phyloP scores from a whole-genome alignment of 1,284 basidiomycete species.

The Crucibulum parvulum region DNA sequence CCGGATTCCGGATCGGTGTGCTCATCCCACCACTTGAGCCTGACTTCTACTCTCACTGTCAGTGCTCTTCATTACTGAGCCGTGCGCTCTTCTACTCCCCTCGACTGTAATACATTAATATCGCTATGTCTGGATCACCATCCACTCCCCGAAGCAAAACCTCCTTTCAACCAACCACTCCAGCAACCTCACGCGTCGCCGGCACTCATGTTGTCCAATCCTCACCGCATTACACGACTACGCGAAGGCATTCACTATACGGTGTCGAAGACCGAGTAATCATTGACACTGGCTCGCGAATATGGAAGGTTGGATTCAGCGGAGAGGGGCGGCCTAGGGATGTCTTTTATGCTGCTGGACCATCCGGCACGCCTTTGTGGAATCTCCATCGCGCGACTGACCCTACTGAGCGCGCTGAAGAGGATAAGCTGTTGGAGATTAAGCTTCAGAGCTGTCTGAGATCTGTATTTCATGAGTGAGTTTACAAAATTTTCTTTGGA shows the following conservation, averaged over 20 bases:
- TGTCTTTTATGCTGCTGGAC: slow-evolving; percentile 64
- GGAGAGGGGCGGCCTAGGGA: slow-evolving; percentile 86
- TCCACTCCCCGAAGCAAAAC: slow-evolving; percentile 53
- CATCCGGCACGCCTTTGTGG: slow-evolving; percentile 61
- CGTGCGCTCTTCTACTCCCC: no score
- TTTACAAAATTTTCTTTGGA: slow-evolving; percentile 16
- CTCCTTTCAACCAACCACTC: slow-evolving; percentile 51
- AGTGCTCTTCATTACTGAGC: no score
- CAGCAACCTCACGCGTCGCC: slow-evolving; percentile 56
- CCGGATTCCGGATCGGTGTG: no score
- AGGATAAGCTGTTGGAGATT: slow-evolving; percentile 73
- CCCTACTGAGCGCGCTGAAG: slow-evolving; percentile 67
- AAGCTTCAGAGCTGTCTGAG: slow-evolving; percentile 74
- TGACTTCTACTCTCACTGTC: no score
- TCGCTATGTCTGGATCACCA: slow-evolving; percentile 45
- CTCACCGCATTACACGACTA: slow-evolving; percentile 81
- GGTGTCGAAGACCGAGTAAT: slow-evolving; percentile 88
- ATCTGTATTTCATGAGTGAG: slow-evolving; percentile 87
- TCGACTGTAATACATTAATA: neutral
- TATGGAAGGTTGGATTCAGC: slow-evolving; percentile 92
- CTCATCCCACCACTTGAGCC: no score
- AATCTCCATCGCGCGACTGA: slow-evolving; percentile 61
- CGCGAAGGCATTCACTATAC: slow-evolving; percentile 80
- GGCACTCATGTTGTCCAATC: slow-evolving; percentile 60
- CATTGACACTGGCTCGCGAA: slow-evolving; percentile 82